A percentile compares a stretch with the other conserved stretches of the same genome.
These are phyloP conservation scores for Hirschioporus abietinus DNA, from an alignment of 768 basidiomycete genomes.

Conservation along the genomic window DNA sequence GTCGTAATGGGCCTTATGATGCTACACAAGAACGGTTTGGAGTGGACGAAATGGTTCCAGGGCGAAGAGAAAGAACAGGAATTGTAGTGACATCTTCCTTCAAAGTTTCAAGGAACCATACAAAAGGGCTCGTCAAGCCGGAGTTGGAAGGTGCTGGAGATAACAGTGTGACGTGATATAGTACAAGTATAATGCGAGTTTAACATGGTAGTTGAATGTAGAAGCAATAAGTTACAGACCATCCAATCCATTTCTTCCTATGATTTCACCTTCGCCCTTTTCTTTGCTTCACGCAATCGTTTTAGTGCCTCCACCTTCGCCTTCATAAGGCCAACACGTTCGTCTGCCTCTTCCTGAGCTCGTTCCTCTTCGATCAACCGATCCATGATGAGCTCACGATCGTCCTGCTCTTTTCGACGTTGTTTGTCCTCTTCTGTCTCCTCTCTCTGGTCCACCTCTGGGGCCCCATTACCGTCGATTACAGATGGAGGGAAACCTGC, in stretches of 20 bases:
- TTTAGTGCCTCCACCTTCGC: constrained; percentile 56
- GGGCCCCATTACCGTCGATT: constrained; percentile 19
- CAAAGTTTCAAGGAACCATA: no score
- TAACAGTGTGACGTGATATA: not conserved
- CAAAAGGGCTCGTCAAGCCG: not conserved
- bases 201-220: not conserved
- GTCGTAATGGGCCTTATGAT: constrained; percentile 89
- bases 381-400: constrained; percentile 82
- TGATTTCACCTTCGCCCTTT: not conserved
- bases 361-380: constrained; percentile 78
- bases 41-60: constrained; percentile 61
- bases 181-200: not conserved
- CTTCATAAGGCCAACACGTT: constrained; percentile 62
- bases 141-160: not conserved
- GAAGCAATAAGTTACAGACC: not conserved
- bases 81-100: not conserved
- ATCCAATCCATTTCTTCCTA: not conserved
- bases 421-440: constrained; percentile 42
- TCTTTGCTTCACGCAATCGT: not conserved
- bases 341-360: constrained; percentile 84
- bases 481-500: constrained; percentile 43
- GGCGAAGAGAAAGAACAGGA: not conserved
- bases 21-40: constrained; percentile 84
- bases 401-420: constrained; percentile 57
- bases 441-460: constrained; percentile 24